Conservation (phyloP, 805 yeast species). For the Diddensiella transvaalensis region DNA sequence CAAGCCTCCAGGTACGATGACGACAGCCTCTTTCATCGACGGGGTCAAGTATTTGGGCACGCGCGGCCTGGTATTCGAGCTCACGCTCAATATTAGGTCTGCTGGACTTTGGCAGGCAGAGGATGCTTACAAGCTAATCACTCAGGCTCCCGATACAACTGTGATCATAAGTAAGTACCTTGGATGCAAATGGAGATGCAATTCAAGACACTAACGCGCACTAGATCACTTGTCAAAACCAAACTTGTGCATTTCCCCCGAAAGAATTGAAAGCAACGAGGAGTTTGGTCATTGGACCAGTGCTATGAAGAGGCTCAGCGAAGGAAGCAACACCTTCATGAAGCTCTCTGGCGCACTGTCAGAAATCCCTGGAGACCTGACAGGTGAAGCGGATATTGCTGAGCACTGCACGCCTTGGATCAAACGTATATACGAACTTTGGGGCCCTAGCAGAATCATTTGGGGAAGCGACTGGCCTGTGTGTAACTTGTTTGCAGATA, state of each 20-base stretch:
- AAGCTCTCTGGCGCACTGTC: constrained; percentile 44
- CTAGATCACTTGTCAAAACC: constrained; percentile 44
- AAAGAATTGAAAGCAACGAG: constrained; percentile 1
- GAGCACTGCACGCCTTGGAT: constrained; percentile 18
- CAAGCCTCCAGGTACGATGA: constrained; percentile 39
- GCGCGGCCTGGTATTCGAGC: constrained; percentile 37
- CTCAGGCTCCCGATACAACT: constrained; percentile 31
- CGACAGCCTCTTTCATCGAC: constrained; percentile 30
- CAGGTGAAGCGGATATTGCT: constrained; percentile 2
- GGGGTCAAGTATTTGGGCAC: constrained; percentile 36
- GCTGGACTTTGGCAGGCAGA: constrained; percentile 42
- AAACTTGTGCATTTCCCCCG: constrained; percentile 23
- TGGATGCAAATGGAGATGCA: no score
- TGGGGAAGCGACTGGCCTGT: constrained; percentile 50
- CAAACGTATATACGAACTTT: constrained; percentile 28
- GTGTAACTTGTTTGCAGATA: constrained; percentile 27
- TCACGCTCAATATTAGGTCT: constrained; percentile 41
- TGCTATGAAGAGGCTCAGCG: not conserved
- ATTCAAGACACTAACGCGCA: no score
- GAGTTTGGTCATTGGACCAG: constrained; percentile 16
- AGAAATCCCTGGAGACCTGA: constrained; percentile 28
- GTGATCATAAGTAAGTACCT: constrained; percentile 32
- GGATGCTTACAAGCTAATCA: constrained; percentile 35
- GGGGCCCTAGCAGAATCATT: constrained; percentile 35
- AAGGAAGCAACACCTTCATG: constrained; percentile 26